These are phyloP conservation scores for Trametes meyenii DNA, from an alignment of 768 basidiomycete genomes.

Conservation along the genomic window DNA sequence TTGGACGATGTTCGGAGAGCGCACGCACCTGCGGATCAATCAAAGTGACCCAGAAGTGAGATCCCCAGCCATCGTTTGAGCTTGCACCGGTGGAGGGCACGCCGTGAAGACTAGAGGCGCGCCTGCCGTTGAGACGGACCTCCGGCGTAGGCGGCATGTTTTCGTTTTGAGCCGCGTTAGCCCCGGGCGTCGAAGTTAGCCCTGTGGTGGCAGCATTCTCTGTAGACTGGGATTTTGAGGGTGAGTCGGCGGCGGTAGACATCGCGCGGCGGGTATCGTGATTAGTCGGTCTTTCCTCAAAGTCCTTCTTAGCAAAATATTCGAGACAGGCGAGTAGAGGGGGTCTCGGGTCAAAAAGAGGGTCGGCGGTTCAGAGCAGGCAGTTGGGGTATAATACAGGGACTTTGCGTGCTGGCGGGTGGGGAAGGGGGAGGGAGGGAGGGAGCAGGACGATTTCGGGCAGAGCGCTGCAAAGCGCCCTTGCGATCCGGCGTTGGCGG, in stretches of 20 bases:
- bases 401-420: conserved; percentile 4
- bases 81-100: conserved; percentile 8
- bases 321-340: background rate
- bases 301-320: background rate
- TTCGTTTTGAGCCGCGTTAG: conserved; percentile 13
- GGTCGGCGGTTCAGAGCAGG: conserved; percentile 1
- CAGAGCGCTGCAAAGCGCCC: conserved; percentile 24
- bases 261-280: conserved; percentile 14
- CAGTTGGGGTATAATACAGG: conserved; percentile 21
- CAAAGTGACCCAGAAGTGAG: conserved; percentile 94
- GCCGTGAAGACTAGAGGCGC: conserved; percentile 21
- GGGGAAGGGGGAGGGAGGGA: background rate
- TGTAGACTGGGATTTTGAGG: background rate
- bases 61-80: conserved; percentile 63
- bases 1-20: background rate
- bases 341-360: background rate
- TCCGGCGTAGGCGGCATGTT: conserved; percentile 29
- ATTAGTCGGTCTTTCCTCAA: background rate
- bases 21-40: conserved; percentile 82
- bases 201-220: background rate
- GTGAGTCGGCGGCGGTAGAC: conserved; percentile 16
- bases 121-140: conserved; percentile 33
- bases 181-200: background rate
- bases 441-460: conserved; percentile 13
- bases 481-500: background rate